A percentile compares a stretch with the other conserved stretches of the same genome.
phyloP scores from a whole-genome alignment of 2,329 filamentous ascomycete species.

The Fusarium drepaniforme region DNA sequence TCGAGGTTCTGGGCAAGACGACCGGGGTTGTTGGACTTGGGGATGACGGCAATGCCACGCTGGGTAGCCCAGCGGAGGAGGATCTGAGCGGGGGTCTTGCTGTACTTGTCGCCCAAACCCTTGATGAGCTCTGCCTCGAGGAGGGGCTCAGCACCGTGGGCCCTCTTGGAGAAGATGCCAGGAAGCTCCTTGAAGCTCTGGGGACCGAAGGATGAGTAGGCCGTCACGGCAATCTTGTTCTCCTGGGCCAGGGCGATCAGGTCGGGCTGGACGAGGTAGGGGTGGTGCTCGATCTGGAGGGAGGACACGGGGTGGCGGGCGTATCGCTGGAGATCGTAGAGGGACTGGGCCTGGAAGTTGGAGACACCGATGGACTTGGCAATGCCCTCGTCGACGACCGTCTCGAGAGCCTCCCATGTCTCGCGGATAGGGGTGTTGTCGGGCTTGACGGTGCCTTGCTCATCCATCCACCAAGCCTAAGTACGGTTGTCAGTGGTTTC shows the following conservation, averaged over 20 bases:
- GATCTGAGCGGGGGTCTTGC: constrained; percentile 73
- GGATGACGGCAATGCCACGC: constrained; percentile 72
- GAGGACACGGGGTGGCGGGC: constrained; percentile 64
- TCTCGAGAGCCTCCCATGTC: constrained; percentile 85
- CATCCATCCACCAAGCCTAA: constrained; percentile 53
- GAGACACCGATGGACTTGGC: constrained; percentile 80
- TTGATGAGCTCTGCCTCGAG: constrained; percentile 57
- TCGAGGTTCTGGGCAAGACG: constrained; percentile 68
- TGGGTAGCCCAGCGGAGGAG: constrained; percentile 77
- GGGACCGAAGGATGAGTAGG: constrained; percentile 76
- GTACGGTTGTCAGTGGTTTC: background rate
- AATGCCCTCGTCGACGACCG: constrained; percentile 74
- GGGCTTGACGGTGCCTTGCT: constrained; percentile 62
- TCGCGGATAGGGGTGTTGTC: constrained; percentile 77
- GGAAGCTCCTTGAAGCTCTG: constrained; percentile 54
- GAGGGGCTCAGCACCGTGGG: constrained; percentile 43
- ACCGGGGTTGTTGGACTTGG: constrained; percentile 68
- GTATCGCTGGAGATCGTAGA: constrained; percentile 73
- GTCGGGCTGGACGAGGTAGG: constrained; percentile 71
- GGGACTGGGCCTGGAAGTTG: constrained; percentile 76
- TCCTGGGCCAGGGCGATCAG: constrained; percentile 69
- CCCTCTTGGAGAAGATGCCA: constrained; percentile 44
- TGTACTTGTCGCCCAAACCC: constrained; percentile 64
- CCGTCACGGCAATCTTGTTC: constrained; percentile 70
- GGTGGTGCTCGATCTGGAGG: constrained; percentile 78